phyloP scores from a whole-genome alignment of 2,329 filamentous ascomycete species.

The Capronia epimyces region DNA sequence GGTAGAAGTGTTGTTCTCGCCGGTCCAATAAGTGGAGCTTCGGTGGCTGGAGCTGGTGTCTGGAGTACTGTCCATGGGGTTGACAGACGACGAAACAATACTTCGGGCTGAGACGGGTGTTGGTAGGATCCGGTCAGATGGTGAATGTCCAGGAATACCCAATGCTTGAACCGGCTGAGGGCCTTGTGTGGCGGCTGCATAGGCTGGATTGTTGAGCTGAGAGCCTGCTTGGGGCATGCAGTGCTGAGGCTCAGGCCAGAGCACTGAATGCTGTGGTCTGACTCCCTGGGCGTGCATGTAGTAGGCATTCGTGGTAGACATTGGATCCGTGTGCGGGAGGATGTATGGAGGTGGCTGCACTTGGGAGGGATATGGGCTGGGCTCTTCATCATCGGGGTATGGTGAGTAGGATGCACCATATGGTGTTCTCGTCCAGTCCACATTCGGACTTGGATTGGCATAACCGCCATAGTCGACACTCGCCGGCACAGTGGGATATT shows the following conservation, averaged over 20 bases:
- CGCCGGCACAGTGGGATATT: conserved; percentile 11
- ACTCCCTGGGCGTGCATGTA: conserved; percentile 16
- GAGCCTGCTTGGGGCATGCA: conserved; percentile 12
- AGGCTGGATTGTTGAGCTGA: conserved; percentile 5
- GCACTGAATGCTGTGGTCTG: conserved; percentile 13
- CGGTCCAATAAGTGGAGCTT: conserved; percentile 10
- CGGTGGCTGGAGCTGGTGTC: conserved; percentile 5
- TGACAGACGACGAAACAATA: conserved; percentile 4
- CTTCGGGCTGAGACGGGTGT: conserved; percentile 13
- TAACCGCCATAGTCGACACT: conserved; percentile 19
- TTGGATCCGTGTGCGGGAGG: conserved; percentile 34
- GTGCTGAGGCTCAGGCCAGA: conserved; percentile 20
- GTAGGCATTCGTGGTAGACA: conserved; percentile 18
- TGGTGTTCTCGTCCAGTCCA: conserved; percentile 20
- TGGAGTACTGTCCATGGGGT: conserved; percentile 8
- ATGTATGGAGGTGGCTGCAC: conserved; percentile 33
- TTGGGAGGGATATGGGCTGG: conserved; percentile 33
- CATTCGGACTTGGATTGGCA: conserved; percentile 7
- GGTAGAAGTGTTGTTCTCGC: conserved; percentile 4
- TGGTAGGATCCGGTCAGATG: conserved; percentile 20
- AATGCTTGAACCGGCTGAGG: conserved; percentile 13
- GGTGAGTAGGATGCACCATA: conserved; percentile 23
- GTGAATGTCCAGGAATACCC: conserved; percentile 3
- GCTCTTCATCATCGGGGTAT: conserved; percentile 35
- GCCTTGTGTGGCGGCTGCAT: conserved; percentile 8